These are phyloP conservation scores for Cutaneotrichosporon cutaneum DNA, from an alignment of 1,284 basidiomycete genomes.

Conservation along the genomic window DNA sequence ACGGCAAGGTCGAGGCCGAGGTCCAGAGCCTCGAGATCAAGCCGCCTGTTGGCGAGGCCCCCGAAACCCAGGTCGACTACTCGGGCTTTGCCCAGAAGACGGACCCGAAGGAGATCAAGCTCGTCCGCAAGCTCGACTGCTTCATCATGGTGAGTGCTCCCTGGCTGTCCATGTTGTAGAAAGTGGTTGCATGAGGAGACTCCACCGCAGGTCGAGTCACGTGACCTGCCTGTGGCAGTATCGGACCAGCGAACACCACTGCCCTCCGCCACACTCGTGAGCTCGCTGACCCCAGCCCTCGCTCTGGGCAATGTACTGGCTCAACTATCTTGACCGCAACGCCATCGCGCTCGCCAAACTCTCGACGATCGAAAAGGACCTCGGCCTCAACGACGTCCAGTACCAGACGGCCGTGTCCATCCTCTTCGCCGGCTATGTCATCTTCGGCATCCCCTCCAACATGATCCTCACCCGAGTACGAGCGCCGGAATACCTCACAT, in stretches of 20 bases:
- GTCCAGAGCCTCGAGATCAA: not conserved
- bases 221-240: not conserved
- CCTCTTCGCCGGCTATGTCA: slow-evolving; percentile 48
- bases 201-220: too few species aligned
- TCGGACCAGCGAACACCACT: too few species aligned
- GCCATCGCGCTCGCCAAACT: slow-evolving; percentile 33
- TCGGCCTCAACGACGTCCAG: slow-evolving; percentile 34
- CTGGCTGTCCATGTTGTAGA: too few species aligned
- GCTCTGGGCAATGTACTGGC: slow-evolving; percentile 32
- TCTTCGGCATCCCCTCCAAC: slow-evolving; percentile 46
- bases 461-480: slow-evolving; percentile 37
- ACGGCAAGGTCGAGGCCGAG: not conserved
- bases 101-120: slow-evolving; percentile 31
- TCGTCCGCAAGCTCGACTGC: slow-evolving; percentile 32
- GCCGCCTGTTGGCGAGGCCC: not conserved
- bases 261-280: too few species aligned
- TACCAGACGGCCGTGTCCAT: slow-evolving; percentile 46
- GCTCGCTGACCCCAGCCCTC: slow-evolving; percentile 16
- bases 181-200: too few species aligned
- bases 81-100: slow-evolving; percentile 34
- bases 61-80: slow-evolving; percentile 29
- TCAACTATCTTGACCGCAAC: slow-evolving; percentile 25
- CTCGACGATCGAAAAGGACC: slow-evolving; percentile 30
- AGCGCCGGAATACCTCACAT: slow-evolving; percentile 40
- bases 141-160: slow-evolving; percentile 29